Evolutionary conservation across 2,329 filamentous ascomycete species (phyloP).

Genomic region (Mycosphaerella sp.): DNA sequence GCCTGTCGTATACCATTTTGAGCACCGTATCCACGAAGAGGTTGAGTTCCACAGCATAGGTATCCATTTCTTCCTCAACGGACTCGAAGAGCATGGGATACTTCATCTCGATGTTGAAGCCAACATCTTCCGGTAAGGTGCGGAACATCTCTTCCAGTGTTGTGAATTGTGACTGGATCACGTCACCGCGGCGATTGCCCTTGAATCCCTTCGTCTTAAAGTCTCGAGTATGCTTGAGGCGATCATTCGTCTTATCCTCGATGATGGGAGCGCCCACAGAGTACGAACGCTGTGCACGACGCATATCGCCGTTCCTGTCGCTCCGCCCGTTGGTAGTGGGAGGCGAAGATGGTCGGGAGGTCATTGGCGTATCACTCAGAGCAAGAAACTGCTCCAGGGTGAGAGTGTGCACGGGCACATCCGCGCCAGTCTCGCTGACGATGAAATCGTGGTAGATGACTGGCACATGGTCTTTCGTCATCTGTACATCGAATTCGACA

Average conservation of each 20-base stretch:
- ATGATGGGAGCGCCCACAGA: slow-evolving; percentile 46
- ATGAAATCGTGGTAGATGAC: slow-evolving; percentile 99
- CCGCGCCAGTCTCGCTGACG: slow-evolving; percentile 94
- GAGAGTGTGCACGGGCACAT: slow-evolving; percentile 90
- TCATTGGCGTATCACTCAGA: slow-evolving; percentile 24
- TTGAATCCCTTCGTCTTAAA: slow-evolving; percentile 96
- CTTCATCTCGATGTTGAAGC: slow-evolving; percentile 99
- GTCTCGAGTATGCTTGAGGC: slow-evolving; percentile 95
- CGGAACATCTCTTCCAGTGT: slow-evolving; percentile 90
- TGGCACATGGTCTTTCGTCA: slow-evolving; percentile 97
- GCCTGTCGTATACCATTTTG: slow-evolving; percentile 79
- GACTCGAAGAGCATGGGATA: slow-evolving; percentile 97
- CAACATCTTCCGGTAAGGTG: slow-evolving; percentile 71
- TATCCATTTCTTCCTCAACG: slow-evolving; percentile 94
- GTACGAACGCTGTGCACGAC: slow-evolving; percentile 47
- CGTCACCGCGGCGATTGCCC: slow-evolving; percentile 85
- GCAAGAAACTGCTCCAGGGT: slow-evolving; percentile 87
- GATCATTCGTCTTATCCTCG: slow-evolving; percentile 39
- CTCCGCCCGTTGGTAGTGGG: slow-evolving; percentile 6
- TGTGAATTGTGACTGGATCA: slow-evolving; percentile 92
- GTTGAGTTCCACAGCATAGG: slow-evolving; percentile 91
- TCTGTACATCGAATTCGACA: slow-evolving; percentile 77
- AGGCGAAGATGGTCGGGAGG: slow-evolving; percentile 17
- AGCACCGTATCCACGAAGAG: slow-evolving; percentile 93
- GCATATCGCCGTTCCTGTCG: slow-evolving; percentile 16